Conservation (phyloP, 2,329 filamentous ascomycete genomes). For the Clarireedia sp. region DNA sequence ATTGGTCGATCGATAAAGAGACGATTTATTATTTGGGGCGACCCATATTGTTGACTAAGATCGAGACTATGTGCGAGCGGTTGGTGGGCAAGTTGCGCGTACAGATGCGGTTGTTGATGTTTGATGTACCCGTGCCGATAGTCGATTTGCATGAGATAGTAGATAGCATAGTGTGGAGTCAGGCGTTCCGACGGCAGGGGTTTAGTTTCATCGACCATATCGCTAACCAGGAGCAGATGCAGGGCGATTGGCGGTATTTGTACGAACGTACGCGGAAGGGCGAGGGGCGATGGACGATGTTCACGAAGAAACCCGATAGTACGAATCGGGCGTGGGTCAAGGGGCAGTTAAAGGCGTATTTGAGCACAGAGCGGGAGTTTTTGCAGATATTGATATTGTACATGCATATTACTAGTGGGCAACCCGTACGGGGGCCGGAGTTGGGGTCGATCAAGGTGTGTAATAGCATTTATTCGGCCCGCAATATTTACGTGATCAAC, state of each 20-base stretch:
- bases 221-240: background rate
- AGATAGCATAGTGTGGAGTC: slow-evolving; percentile 7
- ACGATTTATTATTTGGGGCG: too few relatives aligned
- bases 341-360: background rate
- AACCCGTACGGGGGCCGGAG: slow-evolving; percentile 7
- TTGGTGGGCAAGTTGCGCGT: background rate
- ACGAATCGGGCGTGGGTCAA: background rate
- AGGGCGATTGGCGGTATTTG: background rate
- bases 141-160: background rate
- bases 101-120: background rate
- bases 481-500: slow-evolving; percentile 12
- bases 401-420: slow-evolving; percentile 5
- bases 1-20: too few relatives aligned
- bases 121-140: background rate
- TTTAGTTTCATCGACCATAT: slow-evolving; percentile 9
- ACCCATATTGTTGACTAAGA: too few relatives aligned
- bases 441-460: slow-evolving; percentile 10
- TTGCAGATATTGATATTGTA: background rate
- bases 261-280: background rate
- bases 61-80: slow-evolving; percentile 2
- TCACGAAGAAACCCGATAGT: background rate
- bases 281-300: background rate
- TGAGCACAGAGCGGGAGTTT: background rate
- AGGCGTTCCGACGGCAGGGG: slow-evolving; percentile 1
- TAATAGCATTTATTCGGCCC: slow-evolving; percentile 9